Conservation (phyloP, 257 asterid species). For the Nicotiana undulata region DNA sequence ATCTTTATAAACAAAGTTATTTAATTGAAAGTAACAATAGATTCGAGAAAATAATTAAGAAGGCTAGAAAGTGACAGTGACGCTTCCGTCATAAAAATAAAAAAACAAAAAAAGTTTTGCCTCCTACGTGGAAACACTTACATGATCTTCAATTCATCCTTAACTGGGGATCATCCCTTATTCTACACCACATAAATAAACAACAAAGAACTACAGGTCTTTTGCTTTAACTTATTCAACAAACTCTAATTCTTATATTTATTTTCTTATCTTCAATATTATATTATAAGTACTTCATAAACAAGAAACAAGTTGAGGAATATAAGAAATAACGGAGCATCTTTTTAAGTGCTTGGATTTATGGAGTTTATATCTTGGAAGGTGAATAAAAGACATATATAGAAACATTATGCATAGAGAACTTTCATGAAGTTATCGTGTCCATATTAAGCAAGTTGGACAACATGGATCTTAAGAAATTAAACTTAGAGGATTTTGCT, state of each 20-base stretch:
- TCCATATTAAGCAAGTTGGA: slow-evolving; percentile 5
- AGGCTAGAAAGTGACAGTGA: accelerated
- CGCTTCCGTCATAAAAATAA: too few relatives aligned
- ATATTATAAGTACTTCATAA: background rate
- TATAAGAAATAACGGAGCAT: background rate
- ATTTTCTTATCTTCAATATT: background rate
- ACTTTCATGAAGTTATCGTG: slow-evolving; percentile 1
- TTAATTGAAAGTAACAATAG: too few relatives aligned
- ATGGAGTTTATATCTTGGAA: background rate
- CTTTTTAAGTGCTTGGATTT: background rate
- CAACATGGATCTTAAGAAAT: background rate
- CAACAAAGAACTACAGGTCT: background rate
- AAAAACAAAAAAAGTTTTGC: background rate
- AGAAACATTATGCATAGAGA: background rate
- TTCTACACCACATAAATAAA: background rate
- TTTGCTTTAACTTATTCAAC: background rate
- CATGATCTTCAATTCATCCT: background rate
- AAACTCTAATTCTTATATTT: background rate
- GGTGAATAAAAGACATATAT: background rate
- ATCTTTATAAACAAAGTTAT: too few relatives aligned
- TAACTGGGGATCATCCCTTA: background rate
- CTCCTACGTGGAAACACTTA: background rate
- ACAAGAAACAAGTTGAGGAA: background rate
- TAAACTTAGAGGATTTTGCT: background rate
- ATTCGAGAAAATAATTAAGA: background rate